Conservation (phyloP, 345 rosid species). For the Eutrema heterophyllum region DNA sequence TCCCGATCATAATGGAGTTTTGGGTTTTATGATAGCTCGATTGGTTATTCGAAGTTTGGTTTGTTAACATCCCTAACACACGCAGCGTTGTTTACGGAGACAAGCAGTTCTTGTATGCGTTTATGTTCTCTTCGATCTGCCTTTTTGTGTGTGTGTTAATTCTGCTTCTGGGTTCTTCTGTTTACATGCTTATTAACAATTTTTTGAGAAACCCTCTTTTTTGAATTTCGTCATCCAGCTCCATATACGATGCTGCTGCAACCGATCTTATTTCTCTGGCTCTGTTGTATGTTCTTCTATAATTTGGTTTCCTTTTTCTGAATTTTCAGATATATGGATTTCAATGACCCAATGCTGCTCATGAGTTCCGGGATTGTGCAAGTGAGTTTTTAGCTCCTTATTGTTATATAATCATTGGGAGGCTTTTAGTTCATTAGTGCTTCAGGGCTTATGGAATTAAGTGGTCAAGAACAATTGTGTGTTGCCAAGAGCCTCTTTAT, state of each 20-base stretch:
- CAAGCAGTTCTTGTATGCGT: too few relatives aligned
- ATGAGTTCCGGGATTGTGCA: conserved; percentile 21
- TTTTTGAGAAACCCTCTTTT: too few relatives aligned
- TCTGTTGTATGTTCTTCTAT: background rate
- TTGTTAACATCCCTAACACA: too few relatives aligned
- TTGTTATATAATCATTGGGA: background rate
- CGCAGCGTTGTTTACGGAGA: too few relatives aligned
- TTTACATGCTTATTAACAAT: too few relatives aligned
- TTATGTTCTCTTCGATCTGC: too few relatives aligned
- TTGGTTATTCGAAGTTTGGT: too few relatives aligned
- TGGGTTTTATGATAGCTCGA: background rate
- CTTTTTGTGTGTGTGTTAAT: too few relatives aligned
- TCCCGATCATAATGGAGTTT: background rate
- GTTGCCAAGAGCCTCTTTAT: background rate
- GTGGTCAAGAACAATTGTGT: background rate
- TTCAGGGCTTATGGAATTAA: background rate
- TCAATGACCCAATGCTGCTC: background rate
- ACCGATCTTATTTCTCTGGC: background rate
- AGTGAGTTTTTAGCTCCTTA: conserved; percentile 14
- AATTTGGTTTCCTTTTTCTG: background rate
- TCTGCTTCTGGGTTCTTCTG: too few relatives aligned
- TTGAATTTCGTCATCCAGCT: too few relatives aligned
- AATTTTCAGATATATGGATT: conserved; percentile 26
- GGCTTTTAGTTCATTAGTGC: background rate
- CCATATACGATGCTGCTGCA: too few relatives aligned